Base-by-base conservation (phyloP, 306 rosid genomes). In the Arachis stenosperma region DNA sequence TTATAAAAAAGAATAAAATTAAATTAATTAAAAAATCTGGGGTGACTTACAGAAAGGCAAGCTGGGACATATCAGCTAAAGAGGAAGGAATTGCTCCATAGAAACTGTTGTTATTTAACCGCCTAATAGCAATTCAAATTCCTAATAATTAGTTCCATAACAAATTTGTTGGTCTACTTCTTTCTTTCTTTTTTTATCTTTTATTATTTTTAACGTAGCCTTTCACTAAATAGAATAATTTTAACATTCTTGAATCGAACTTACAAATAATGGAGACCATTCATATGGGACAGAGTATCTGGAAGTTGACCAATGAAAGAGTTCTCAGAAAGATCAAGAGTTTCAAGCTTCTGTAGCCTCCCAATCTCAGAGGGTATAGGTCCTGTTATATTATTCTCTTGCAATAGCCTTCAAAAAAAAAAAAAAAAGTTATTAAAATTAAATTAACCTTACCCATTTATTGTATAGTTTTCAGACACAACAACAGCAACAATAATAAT, bases 251-350 rank as follows among this genome's bases (percentile, higher is more conserved):
- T 22, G 37, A 33, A 33, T 33, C 1, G 2, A 72, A 81, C 96
- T 87, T 87, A 95, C 99, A 95, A 71, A 68, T 92, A 95, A 9
- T 84, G 86, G 47, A 95, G 96, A 83, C 86, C 84, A 63, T 75
- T 92, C 80, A 92, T 59, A 71, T 79, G 83, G 29, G 90, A 79
- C 8, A 92, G 84, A 83, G 88, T 61, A 76, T 73, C 77, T 53
- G 99, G 98, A 74, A 95, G 86, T 66, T 88, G 82, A 22, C 95
- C 93, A 22, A 67, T 81, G 84, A 95, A 95, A 61, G 12, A 72
- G 77, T 95, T 95, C 79, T 76, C 84, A n/a, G 99, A 92, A 79
- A 95, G 97, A 83, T 92, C 96, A 46, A 95, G 88, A 60, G 96
- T 90, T 46, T 71, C 80, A 65, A 95, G 99, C 84, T 78, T 86